Percentiles rank a stretch among this genome's conserved stretches.
These are phyloP conservation scores for Streptanthus diversifolius DNA, from an alignment of 345 rosid genomes.

Conservation along the genomic window DNA sequence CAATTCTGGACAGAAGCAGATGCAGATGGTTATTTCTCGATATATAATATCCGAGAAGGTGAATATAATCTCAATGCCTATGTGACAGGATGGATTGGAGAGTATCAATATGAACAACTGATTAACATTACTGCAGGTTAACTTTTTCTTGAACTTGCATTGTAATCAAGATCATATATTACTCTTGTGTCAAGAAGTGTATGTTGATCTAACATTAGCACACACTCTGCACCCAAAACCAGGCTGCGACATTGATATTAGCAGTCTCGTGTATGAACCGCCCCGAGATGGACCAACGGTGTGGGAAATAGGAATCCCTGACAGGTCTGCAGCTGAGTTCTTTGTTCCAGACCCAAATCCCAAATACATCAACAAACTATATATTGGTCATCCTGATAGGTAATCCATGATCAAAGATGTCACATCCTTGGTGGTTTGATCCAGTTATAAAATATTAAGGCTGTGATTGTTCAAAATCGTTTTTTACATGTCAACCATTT, in stretches of 20 bases:
- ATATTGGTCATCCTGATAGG: slow-evolving; percentile 67
- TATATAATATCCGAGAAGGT: slow-evolving; percentile 46
- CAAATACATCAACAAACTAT: slow-evolving; percentile 56
- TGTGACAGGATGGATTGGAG: slow-evolving; percentile 71
- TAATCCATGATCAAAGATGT: slow-evolving; percentile 12
- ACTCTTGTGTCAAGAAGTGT: not conserved
- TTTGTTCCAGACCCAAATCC: slow-evolving; percentile 75
- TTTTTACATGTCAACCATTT: too few species aligned
- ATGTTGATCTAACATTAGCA: not conserved
- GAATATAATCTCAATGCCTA: slow-evolving; percentile 68
- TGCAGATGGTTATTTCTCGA: slow-evolving; percentile 48
- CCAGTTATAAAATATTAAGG: too few species aligned
- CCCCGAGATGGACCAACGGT: slow-evolving; percentile 76
- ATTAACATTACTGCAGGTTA: slow-evolving; percentile 57
- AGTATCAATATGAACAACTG: slow-evolving; percentile 41
- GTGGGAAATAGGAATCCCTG: slow-evolving; percentile 91
- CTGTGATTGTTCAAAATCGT: too few species aligned
- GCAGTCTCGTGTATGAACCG: slow-evolving; percentile 54
- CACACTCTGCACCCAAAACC: not conserved
- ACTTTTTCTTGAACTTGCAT: not conserved
- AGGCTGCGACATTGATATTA: slow-evolving; percentile 55
- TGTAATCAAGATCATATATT: not conserved
- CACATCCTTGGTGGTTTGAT: not conserved
- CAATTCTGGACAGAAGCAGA: slow-evolving; percentile 81
- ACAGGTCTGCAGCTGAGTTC: slow-evolving; percentile 72